A percentile compares a stretch with the other conserved stretches of the same genome.
These are phyloP conservation scores for Cucurbita moschata DNA, from an alignment of 306 rosid genomes.

Conservation along the genomic window DNA sequence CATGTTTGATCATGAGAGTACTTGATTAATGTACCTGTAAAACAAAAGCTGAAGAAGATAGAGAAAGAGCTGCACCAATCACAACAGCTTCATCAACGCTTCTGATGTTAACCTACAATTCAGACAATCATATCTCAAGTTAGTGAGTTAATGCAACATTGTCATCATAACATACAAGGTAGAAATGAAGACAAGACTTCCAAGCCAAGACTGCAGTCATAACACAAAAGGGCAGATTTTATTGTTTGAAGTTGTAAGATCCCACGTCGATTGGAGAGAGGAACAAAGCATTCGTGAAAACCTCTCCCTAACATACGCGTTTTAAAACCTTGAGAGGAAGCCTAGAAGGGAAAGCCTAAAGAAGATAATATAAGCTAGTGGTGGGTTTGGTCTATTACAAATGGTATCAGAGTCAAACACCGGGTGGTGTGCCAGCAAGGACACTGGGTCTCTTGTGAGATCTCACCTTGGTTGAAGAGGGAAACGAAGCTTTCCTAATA, in stretches of 20 bases:
- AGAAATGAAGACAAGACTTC: background rate
- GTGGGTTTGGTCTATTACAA: too few relatives aligned
- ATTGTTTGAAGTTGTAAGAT: background rate
- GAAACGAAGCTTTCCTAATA: too few relatives aligned
- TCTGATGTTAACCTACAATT: constrained; percentile 87
- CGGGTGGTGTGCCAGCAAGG: too few relatives aligned
- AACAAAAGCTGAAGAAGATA: constrained; percentile 97
- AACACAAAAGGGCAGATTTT: background rate
- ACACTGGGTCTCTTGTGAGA: too few relatives aligned
- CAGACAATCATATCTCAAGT: background rate
- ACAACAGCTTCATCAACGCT: constrained; percentile 94
- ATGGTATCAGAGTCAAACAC: too few relatives aligned
- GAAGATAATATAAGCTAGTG: too few relatives aligned
- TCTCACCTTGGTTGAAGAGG: too few relatives aligned
- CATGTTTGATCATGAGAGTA: background rate
- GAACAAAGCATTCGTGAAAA: too few relatives aligned
- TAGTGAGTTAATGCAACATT: constrained; percentile 5
- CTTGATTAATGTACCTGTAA: constrained; percentile 54
- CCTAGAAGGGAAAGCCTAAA: too few relatives aligned
- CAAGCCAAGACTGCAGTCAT: background rate
- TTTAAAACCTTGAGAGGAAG: too few relatives aligned
- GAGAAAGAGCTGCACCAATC: constrained; percentile 96
- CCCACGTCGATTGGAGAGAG: too few relatives aligned
- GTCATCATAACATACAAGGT: background rate
- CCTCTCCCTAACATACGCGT: too few relatives aligned